Evolutionary conservation across 2,329 filamentous ascomycete genomes (phyloP), one percentile per base, ranked within the genome.

Genomic region (Ambrosiella xylebori): DNA sequence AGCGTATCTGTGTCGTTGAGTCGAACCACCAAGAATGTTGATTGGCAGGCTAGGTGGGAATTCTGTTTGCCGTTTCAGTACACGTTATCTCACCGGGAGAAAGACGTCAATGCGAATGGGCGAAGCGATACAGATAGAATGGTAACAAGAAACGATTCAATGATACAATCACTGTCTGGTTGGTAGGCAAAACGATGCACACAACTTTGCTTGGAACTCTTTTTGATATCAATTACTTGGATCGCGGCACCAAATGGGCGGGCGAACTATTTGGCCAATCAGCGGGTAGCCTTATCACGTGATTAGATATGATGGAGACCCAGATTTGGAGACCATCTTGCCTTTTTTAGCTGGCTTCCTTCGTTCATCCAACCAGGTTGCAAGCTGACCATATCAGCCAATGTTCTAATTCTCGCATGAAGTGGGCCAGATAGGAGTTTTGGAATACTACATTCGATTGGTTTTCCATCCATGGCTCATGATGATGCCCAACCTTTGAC

Each of bases 101-200:
- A 27, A 27, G 27, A 19, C 38, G 8, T n/a, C 38, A 54, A 39
- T 11, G 38, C 13, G 36, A 54, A 36, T 54, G 36, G 36, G 51
- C 51, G 4, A 11, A 39, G n/a, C 12, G 39, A 47, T 15, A 47
- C 13, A 47, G 44, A 15, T 17, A 19, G 1, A 40, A 54, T 38
- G 36, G 27, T 13, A 47, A 49, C 56, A 45, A 40, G 47, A 53
- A 35, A 40, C 44, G 50, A 54, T 49, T 54, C 27, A 51, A 53
- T 52, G n/a, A 17, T 40, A 54, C 47, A 57, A 59, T 49, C 54
- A 54, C 40, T 57, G 58, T 49, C 57, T 59, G 47, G 47, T 57
- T 40, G 54, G 41, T 51, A 57, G 58, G 47, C 50, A 53, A 54
- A 45, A 35, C 9, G 35, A 7, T 51, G 47, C 47, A 17, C 47